A percentile compares a stretch with the other conserved stretches of the same genome.
phyloP scores from a whole-genome alignment of 2,329 filamentous ascomycete genomes.

The Talaromyces sp. region DNA sequence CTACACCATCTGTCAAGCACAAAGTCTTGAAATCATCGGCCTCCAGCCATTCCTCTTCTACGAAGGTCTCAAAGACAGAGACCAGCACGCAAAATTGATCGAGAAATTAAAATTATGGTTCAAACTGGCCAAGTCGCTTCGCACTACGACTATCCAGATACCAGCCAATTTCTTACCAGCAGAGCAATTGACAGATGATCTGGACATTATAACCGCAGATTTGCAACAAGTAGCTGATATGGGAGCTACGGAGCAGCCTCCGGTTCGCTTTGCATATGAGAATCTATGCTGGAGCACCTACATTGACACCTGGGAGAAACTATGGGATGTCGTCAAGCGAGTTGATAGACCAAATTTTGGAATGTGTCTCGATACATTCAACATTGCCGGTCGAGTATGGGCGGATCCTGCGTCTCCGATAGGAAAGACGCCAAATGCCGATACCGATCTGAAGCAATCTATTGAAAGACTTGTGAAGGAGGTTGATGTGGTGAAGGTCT shows the following conservation, averaged over 20 bases:
- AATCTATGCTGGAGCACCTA: conserved; percentile 72
- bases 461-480: conserved; percentile 57
- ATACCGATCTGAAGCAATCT: conserved; percentile 58
- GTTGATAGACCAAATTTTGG: conserved; percentile 74
- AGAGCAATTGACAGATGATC: conserved; percentile 50
- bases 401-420: conserved; percentile 64
- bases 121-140: conserved; percentile 61
- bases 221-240: conserved; percentile 68
- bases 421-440: conserved; percentile 58
- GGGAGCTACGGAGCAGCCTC: conserved; percentile 58
- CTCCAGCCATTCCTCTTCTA: conserved; percentile 78
- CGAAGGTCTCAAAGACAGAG: conserved; percentile 69
- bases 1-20: conserved; percentile 46
- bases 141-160: conserved; percentile 72
- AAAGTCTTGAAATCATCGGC: conserved; percentile 44
- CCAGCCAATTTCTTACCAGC: conserved; percentile 66
- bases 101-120: conserved; percentile 70
- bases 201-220: conserved; percentile 63
- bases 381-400: conserved; percentile 71
- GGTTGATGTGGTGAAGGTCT: conserved; percentile 67
- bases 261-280: conserved; percentile 73
- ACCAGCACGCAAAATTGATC: conserved; percentile 57
- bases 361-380: conserved; percentile 76
- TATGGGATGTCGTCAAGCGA: conserved; percentile 67
- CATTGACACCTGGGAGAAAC: conserved; percentile 70